Evolutionary conservation across 495 filamentous ascomycete species (phyloP), one percentile per base, ranked within the genome.

Genomic region (Umbilicaria muhlenbergii): DNA sequence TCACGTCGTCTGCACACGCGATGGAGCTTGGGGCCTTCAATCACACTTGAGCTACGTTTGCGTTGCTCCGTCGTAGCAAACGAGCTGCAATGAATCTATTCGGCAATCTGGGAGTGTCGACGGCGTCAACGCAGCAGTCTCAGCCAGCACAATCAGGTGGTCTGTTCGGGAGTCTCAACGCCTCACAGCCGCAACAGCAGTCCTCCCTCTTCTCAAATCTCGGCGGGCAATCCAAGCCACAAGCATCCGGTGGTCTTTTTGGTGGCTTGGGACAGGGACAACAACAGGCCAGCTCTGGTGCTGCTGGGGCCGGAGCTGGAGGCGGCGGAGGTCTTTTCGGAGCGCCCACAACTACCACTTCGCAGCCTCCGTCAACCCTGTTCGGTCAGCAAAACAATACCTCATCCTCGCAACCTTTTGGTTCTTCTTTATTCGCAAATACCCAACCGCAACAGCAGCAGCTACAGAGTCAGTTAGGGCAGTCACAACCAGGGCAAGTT

Each of bases 321-420:
- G 38, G 2, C 0, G 21, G 15, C 51, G 55, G 54, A 5, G 51
- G 51, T 45, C 53, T 56, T 17, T 45, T 64, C 40, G 59, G 62
- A 13, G 47, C 54, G 19, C 6, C 2, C 34, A 15, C 19, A 24
- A 36, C 61, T n/a, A 43, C 58, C 36, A 50, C 53, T 19, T 34
- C 51, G 33, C 50, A 51, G 28, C 50, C 56, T 36, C 34, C 54
- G 10, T 51, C 57, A 11, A 59, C 56, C 40, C 46, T 60, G 16
- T 69, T 69, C 40, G 51, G 47, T 12, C 53, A 58, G 36, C 44
- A 53, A 34, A 62, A 54, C 34, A 67, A 59, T 43, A 40, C 59
- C 18, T 46, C 59, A 7, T 57, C 41, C n/a, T 45, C 16, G 18
- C 46, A 43, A 32, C 41, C 42, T 40, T 16, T 43, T 28, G 44